Evolutionary conservation across 1,139 yeast species (phyloP).

Genomic region (Pneumocystis carinii): DNA sequence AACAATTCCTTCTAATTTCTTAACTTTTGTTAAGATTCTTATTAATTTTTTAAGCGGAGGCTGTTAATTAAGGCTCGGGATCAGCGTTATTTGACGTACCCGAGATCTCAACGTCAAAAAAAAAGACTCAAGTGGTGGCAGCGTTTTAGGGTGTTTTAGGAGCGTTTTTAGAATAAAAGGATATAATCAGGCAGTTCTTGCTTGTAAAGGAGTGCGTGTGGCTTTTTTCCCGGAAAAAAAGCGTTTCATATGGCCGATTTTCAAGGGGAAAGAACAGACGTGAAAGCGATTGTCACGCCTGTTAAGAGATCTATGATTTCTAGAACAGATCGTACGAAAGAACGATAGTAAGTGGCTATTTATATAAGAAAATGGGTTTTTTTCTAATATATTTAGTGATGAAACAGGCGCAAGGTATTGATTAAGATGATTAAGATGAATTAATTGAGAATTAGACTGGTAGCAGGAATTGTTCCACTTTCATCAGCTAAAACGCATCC

Average conservation of each 20-base stretch:
- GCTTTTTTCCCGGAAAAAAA: not conserved
- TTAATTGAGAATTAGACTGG: constrained; percentile 46
- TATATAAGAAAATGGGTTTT: too few species aligned
- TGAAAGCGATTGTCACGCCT: not conserved
- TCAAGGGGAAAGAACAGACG: not conserved
- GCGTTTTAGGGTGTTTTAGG: not conserved
- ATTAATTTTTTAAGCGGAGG: too few species aligned
- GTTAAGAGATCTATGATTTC: not conserved
- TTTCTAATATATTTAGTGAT: not conserved
- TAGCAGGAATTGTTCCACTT: constrained; percentile 80
- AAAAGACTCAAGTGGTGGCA: not conserved
- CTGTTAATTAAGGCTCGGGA: too few species aligned
- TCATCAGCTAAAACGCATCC: constrained; percentile 36
- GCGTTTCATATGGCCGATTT: not conserved
- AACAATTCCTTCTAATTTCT: too few species aligned
- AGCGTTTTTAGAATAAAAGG: not conserved
- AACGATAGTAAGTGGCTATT: not conserved
- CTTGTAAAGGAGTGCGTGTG: not conserved
- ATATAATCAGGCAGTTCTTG: not conserved
- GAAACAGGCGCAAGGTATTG: not conserved
- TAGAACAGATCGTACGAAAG: not conserved
- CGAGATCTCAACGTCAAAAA: too few species aligned
- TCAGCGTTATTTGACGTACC: too few species aligned
- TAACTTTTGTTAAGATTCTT: too few species aligned
- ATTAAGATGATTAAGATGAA: too few species aligned